Evolutionary conservation across 768 basidiomycete species (phyloP), one percentile per base, ranked within the genome.

Genomic region (Postia placenta): DNA sequence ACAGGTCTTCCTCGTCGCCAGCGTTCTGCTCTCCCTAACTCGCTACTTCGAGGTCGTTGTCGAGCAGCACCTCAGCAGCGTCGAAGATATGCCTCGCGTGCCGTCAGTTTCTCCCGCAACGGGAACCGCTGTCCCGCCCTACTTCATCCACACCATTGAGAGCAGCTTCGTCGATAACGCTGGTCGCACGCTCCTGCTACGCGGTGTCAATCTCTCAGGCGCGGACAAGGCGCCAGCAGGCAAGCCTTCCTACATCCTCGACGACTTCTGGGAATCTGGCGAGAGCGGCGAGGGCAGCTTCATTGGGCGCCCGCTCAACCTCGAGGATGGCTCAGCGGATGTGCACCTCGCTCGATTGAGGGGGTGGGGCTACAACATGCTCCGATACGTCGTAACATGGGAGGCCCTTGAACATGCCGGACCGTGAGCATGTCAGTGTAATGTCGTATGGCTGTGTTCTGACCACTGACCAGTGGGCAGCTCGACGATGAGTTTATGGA

Each of bases 121-220:
- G 2, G 77, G 79, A 17, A 55, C 67, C 1, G 69, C 74, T 3
- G 71, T 73, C 0, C 57, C 73, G 0, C 56, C 74, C 1, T 67
- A 75, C 50, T 86, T 72, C 62, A 69, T 87, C 44, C 85, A 85
- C 67, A 90, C 88, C 24, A 65, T 77, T 14, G 69, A 77, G 45
- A 79, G 76, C 56, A 75, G 79, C 45, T 92, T 92, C 59, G 79
- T 90, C 60, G 89, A 92, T 66, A 74, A 74, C 47, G 65, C 71
- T 45, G 87, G 90, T 19, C 80, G 92, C 40, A 85, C 85, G 0
- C 66, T 95, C 17, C 71, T 97, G 14, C 73, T 99, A 0, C 81
- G 95, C 46, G 96, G 96, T n/a, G 88, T 97, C 38, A 99, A 99
- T 64, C 79, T 98, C 40, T 86, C 90, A 11, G 91, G 91, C 6